These are phyloP conservation scores for Angophora floribunda DNA, from an alignment of 345 rosid genomes.

Conservation along the genomic window DNA sequence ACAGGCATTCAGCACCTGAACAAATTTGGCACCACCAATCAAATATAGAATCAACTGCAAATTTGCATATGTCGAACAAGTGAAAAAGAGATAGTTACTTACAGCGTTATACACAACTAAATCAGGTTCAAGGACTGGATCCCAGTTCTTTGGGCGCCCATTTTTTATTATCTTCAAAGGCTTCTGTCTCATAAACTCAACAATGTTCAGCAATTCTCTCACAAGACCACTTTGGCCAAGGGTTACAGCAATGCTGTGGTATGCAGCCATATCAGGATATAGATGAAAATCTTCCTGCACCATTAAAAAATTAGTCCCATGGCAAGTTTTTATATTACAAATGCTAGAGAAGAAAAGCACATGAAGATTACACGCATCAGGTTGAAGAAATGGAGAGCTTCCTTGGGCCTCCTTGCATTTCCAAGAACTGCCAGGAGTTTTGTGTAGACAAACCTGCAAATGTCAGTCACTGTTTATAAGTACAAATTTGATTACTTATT, in stretches of 20 bases:
- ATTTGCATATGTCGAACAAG: background rate
- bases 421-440: constrained; percentile 82
- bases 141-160: constrained; percentile 54
- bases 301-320: constrained; percentile 6
- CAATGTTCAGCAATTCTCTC: constrained; percentile 57
- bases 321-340: background rate
- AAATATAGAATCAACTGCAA: background rate
- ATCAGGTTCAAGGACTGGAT: constrained; percentile 83
- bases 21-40: background rate
- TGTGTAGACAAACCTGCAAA: constrained; percentile 89
- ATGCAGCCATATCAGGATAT: constrained; percentile 93
- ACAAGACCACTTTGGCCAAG: constrained; percentile 85
- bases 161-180: constrained; percentile 37
- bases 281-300: constrained; percentile 60
- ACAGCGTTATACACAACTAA: constrained; percentile 90
- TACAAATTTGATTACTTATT: background rate
- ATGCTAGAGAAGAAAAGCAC: background rate
- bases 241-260: constrained; percentile 69
- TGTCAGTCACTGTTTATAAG: background rate
- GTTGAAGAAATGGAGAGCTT: constrained; percentile 63
- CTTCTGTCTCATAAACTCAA: constrained; percentile 75
- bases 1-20: constrained; percentile 85
- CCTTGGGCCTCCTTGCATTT: constrained; percentile 53
- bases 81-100: constrained; percentile 7
- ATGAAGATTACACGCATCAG: constrained; percentile 62